Conservation (phyloP, 2,329 filamentous ascomycete species). For the Fusarium circinatum region DNA sequence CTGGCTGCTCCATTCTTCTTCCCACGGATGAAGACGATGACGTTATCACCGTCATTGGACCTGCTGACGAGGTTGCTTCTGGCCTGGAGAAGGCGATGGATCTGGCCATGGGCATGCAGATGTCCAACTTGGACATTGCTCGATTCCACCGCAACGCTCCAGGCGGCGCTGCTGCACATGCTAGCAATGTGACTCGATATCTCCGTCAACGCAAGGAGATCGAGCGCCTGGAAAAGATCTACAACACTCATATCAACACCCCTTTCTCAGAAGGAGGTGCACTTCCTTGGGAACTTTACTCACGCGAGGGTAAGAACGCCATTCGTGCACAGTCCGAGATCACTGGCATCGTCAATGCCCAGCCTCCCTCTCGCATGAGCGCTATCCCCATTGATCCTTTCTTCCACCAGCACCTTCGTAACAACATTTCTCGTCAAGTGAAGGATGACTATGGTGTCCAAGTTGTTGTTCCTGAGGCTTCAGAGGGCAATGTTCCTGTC, state of each 20-base stretch:
- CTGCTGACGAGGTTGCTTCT: conserved; percentile 74
- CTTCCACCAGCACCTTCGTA: conserved; percentile 78
- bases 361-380: conserved; percentile 77
- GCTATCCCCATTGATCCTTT: conserved; percentile 78
- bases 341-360: conserved; percentile 75
- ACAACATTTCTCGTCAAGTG: conserved; percentile 70
- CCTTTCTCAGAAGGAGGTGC: conserved; percentile 75
- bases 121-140: conserved; percentile 83
- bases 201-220: conserved; percentile 84
- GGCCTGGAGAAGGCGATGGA: conserved; percentile 89
- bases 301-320: conserved; percentile 84
- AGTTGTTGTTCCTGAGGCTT: conserved; percentile 73
- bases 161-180: conserved; percentile 79
- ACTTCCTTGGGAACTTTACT: conserved; percentile 88
- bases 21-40: conserved; percentile 83
- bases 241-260: conserved; percentile 88
- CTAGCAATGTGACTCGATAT: conserved; percentile 88
- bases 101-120: conserved; percentile 86
- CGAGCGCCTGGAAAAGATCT: conserved; percentile 80
- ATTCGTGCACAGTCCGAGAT: conserved; percentile 81
- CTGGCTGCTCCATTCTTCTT: conserved; percentile 88
- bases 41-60: conserved; percentile 85
- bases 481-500: conserved; percentile 69
- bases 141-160: conserved; percentile 81
- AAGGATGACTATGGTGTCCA: conserved; percentile 78